These are phyloP conservation scores for Yamadazyma dendronema DNA, from an alignment of 1,139 yeast species.

Conservation along the genomic window DNA sequence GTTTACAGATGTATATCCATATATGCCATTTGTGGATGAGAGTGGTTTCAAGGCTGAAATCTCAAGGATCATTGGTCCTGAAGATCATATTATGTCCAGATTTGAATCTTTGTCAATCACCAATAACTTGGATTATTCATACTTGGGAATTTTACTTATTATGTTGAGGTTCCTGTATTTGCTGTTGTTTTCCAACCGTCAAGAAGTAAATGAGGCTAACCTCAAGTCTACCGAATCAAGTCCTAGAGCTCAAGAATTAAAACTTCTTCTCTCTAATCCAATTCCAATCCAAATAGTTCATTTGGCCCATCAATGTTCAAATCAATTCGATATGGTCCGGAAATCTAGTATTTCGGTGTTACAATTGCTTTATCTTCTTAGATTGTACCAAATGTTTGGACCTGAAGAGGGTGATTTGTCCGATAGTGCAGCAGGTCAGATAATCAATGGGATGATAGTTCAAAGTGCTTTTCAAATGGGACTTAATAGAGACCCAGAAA, in stretches of 20 bases:
- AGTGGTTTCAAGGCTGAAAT: conserved; percentile 22
- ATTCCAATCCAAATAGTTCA: conserved; percentile 35
- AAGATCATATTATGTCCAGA: conserved; percentile 18
- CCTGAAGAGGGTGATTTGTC: conserved; percentile 53
- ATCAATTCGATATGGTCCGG: conserved; percentile 38
- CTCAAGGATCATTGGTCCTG: conserved; percentile 27
- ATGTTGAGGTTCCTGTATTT: conserved; percentile 31
- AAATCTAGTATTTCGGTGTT: conserved; percentile 45
- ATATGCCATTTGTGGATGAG: conserved; percentile 51
- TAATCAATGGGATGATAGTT: conserved; percentile 37
- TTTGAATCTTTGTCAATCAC: conserved; percentile 22
- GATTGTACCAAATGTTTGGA: conserved; percentile 42
- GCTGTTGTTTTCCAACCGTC: conserved; percentile 30
- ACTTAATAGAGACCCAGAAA: conserved; percentile 44
- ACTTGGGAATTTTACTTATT: conserved; percentile 27
- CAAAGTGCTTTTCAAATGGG: conserved; percentile 48
- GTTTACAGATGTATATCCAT: conserved; percentile 45
- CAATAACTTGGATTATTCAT: conserved; percentile 31
- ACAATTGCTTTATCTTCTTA: conserved; percentile 43
- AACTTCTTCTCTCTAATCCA: conserved; percentile 15
- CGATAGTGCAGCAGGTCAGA: conserved; percentile 47
- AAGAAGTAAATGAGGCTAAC: conserved; percentile 28
- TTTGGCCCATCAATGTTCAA: conserved; percentile 36
- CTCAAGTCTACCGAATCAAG: conserved; percentile 22
- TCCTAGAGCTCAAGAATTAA: conserved; percentile 17